A percentile compares a stretch with the other conserved stretches of the same genome.
Evolutionary conservation across 352 stramenopile species (phyloP).

Genomic region (Blastocystis sp.): DNA sequence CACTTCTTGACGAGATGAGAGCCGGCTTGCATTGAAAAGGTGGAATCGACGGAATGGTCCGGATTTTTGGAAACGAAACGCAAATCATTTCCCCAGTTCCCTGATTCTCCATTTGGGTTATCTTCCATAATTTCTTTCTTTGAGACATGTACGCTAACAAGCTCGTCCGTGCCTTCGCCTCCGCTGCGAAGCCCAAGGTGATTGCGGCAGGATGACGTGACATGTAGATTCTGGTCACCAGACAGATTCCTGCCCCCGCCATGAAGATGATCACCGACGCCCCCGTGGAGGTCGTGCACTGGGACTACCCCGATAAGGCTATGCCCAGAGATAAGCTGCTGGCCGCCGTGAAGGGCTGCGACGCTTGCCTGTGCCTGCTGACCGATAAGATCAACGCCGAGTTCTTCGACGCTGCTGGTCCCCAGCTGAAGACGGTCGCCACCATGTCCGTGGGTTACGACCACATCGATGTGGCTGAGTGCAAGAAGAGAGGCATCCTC

Average conservation of each 20-base stretch:
- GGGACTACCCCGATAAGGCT: slow-evolving; percentile 66
- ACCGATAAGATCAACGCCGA: slow-evolving; percentile 78
- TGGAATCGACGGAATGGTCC: not conserved
- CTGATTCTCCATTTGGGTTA: slow-evolving; percentile 41
- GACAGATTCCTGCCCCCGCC: slow-evolving; percentile 65
- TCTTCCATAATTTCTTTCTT: slow-evolving; percentile 36
- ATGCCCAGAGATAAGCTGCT: slow-evolving; percentile 73
- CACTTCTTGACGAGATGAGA: not conserved
- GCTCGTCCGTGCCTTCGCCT: slow-evolving; percentile 65
- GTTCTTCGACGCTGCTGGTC: slow-evolving; percentile 75
- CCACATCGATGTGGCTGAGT: slow-evolving; percentile 83
- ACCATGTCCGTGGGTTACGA: slow-evolving; percentile 85
- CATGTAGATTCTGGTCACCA: slow-evolving; percentile 68
- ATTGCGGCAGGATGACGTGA: not conserved
- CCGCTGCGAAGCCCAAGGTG: slow-evolving; percentile 66
- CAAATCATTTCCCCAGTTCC: slow-evolving; percentile 13
- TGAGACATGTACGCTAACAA: slow-evolving; percentile 30
- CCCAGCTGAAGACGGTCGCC: slow-evolving; percentile 75
- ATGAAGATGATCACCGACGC: slow-evolving; percentile 69
- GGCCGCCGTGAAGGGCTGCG: slow-evolving; percentile 73
- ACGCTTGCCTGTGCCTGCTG: slow-evolving; percentile 77
- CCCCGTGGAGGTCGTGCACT: slow-evolving; percentile 62
- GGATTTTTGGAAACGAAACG: not conserved
- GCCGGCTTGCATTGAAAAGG: not conserved
- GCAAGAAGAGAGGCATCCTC: slow-evolving; percentile 75